These are phyloP conservation scores for Hymenoscyphus infarciens DNA, from an alignment of 2,329 filamentous ascomycete species.

Conservation along the genomic window DNA sequence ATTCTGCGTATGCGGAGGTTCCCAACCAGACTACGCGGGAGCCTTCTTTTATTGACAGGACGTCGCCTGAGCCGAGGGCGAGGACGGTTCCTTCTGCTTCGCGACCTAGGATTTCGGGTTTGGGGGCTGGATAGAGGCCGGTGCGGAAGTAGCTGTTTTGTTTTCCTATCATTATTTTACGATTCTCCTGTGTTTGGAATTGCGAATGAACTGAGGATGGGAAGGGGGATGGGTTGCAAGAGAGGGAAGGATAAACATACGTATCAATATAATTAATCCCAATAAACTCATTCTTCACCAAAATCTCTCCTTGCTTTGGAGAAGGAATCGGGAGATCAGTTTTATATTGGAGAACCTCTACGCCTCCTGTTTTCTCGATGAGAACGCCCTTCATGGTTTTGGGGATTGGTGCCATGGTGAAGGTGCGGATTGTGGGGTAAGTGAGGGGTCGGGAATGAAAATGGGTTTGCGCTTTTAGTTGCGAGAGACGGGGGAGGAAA, in stretches of 20 bases:
- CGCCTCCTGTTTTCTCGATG: conserved; percentile 68
- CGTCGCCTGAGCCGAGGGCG: conserved; percentile 50
- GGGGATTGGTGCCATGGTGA: conserved; percentile 17
- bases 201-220: too few species aligned
- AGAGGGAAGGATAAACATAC: too few species aligned
- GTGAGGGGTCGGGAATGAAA: neutral
- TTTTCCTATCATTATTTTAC: neutral
- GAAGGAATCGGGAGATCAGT: conserved; percentile 68
- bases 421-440: conserved; percentile 4
- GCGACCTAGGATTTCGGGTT: conserved; percentile 75
- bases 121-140: conserved; percentile 72
- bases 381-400: conserved; percentile 59
- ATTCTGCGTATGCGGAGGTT: conserved; percentile 53
- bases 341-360: conserved; percentile 69
- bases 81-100: conserved; percentile 74
- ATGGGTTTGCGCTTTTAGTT: neutral
- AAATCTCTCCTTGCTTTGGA: conserved; percentile 63
- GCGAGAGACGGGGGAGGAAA: neutral
- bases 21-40: conserved; percentile 70
- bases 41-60: conserved; percentile 55
- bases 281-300: conserved; percentile 75
- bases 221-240: too few species aligned
- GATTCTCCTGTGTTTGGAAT: too few species aligned
- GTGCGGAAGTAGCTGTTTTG: conserved; percentile 70
- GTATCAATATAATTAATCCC: conserved; percentile 90